Conservation (phyloP, 2,329 filamentous ascomycete genomes). For the Penicillium sp. region DNA sequence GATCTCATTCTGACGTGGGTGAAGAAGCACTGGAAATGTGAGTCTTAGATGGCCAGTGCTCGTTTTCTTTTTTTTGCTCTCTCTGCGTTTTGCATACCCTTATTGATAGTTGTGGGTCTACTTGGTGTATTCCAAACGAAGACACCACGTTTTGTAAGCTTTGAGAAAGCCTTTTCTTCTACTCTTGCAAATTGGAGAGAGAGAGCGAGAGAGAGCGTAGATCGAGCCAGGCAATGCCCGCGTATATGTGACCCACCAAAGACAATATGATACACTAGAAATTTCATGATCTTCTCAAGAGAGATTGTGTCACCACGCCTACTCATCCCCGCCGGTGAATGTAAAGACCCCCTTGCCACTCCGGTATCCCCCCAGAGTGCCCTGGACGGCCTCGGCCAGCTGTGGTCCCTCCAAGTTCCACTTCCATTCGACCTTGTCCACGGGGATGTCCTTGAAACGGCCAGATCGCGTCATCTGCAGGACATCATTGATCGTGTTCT, state of each 20-base stretch:
- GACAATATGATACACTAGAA: slow-evolving; percentile 12
- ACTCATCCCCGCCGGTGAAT: slow-evolving; percentile 51
- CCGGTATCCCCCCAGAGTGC: slow-evolving; percentile 76
- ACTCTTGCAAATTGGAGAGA: too few relatives aligned
- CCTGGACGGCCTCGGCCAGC: slow-evolving; percentile 69
- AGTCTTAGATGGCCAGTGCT: background rate
- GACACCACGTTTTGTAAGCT: background rate
- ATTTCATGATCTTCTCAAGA: too few relatives aligned
- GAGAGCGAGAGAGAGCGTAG: background rate
- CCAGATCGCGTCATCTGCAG: slow-evolving; percentile 67
- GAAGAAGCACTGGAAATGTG: slow-evolving; percentile 48
- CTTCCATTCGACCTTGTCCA: slow-evolving; percentile 75
- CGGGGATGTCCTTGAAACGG: slow-evolving; percentile 74
- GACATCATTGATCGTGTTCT: slow-evolving; percentile 76
- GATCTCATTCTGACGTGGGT: slow-evolving; percentile 57
- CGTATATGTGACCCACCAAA: background rate
- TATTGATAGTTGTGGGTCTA: too few relatives aligned
- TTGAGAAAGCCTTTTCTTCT: background rate
- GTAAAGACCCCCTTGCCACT: slow-evolving; percentile 86
- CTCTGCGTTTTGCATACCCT: too few relatives aligned
- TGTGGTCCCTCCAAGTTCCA: slow-evolving; percentile 68
- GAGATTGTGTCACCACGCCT: background rate
- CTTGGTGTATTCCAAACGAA: too few relatives aligned
- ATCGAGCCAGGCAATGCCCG: background rate
- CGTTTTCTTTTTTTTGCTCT: too few relatives aligned